Percentiles rank a stretch among this genome's conserved stretches.
Conservation (phyloP, 257 asterid species). For the Solanum chmielewskii region DNA sequence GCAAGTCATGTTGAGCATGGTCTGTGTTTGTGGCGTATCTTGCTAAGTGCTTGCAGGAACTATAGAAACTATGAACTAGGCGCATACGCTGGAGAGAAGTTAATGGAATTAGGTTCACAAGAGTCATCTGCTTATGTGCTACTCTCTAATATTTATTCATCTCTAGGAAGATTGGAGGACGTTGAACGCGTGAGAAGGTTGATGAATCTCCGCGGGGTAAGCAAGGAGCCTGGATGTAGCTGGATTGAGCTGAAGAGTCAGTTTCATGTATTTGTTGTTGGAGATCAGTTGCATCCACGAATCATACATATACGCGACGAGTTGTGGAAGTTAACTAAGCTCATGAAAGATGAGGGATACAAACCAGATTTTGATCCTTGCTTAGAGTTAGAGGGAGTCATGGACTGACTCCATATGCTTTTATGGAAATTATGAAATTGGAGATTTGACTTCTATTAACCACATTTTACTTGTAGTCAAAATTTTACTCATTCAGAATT, state of each 20-base stretch:
- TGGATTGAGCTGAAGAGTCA: constrained; percentile 78
- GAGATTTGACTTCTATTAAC: not conserved
- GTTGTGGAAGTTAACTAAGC: constrained; percentile 30
- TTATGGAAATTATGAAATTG: not conserved
- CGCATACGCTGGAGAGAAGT: constrained; percentile 76
- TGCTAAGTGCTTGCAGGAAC: constrained; percentile 66
- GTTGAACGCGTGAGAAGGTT: constrained; percentile 59
- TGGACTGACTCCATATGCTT: not conserved
- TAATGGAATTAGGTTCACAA: constrained; percentile 58
- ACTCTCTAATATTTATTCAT: constrained; percentile 71
- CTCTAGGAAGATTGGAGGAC: constrained; percentile 47
- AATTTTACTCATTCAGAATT: not conserved
- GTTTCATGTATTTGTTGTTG: constrained; percentile 76
- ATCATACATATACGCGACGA: constrained; percentile 34
- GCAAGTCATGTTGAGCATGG: constrained; percentile 40
- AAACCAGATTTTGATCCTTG: constrained; percentile 13
- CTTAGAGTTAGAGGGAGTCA: constrained; percentile 9
- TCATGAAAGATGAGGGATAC: constrained; percentile 42
- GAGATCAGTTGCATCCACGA: constrained; percentile 61
- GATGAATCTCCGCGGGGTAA: constrained; percentile 60
- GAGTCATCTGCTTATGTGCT: constrained; percentile 81
- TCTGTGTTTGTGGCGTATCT: constrained; percentile 67
- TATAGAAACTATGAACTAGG: constrained; percentile 65
- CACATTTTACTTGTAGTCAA: not conserved
- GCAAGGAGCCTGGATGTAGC: constrained; percentile 87